A percentile compares a stretch with the other conserved stretches of the same genome.
These are phyloP conservation scores for Prosopis cineraria DNA, from an alignment of 306 rosid genomes.

Conservation along the genomic window DNA sequence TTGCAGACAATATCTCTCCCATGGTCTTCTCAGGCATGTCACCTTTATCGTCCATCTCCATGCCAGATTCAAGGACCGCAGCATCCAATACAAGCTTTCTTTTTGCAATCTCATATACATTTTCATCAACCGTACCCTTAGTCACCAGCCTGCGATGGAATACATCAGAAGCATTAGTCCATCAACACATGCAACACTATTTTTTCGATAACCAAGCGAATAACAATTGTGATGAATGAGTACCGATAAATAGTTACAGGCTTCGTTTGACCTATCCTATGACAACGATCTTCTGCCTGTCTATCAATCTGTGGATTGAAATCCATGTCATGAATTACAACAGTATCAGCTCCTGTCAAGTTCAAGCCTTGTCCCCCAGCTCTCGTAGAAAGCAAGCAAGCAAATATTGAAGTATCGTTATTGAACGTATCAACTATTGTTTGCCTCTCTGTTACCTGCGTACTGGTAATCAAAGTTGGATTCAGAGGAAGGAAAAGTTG, in stretches of 20 bases:
- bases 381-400: constrained; percentile 95
- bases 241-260: constrained; percentile 90
- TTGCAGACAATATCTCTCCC: constrained; percentile 94
- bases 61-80: constrained; percentile 84
- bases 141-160: constrained; percentile 72
- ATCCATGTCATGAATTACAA: constrained; percentile 97
- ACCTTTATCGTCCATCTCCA: constrained; percentile 74
- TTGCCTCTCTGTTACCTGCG: constrained; percentile 93
- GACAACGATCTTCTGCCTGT: constrained; percentile 97
- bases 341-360: constrained; percentile 91
- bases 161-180: not conserved
- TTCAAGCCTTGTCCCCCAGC: constrained; percentile 99
- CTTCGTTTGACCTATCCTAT: constrained; percentile 90
- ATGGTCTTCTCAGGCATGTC: constrained; percentile 87
- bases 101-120: constrained; percentile 94
- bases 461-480: constrained; percentile 53
- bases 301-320: constrained; percentile 96
- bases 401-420: constrained; percentile 80
- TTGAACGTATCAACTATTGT: constrained; percentile 93
- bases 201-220: constrained; percentile 6
- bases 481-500: constrained; percentile 20
- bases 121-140: constrained; percentile 90
- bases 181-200: constrained; percentile 11
- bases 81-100: constrained; percentile 91
- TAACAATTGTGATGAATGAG: constrained; percentile 9